These are phyloP conservation scores for Trichosporon asahii DNA, from an alignment of 1,284 basidiomycete genomes.

Conservation along the genomic window DNA sequence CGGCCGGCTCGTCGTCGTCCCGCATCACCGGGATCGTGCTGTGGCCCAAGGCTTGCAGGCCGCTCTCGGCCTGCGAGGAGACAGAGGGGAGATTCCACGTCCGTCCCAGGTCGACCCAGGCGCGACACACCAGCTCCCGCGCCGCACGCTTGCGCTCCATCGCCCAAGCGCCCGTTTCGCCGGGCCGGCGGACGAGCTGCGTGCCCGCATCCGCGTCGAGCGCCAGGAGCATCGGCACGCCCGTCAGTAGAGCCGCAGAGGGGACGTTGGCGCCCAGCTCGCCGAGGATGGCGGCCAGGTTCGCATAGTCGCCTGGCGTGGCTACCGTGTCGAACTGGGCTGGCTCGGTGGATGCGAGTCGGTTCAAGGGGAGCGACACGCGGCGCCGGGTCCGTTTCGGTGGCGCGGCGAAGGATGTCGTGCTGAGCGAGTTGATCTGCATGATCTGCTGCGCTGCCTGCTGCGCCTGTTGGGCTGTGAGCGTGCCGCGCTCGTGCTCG, in stretches of 20 bases:
- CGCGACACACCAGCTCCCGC: conserved; percentile 62
- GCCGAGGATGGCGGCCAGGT: conserved; percentile 67
- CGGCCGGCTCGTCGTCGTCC: conserved; percentile 30
- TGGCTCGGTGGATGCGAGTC: conserved; percentile 51
- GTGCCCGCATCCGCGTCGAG: conserved; percentile 61
- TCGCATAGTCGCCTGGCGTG: conserved; percentile 70
- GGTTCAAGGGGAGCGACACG: conserved; percentile 55
- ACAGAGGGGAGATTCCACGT: conserved; percentile 67
- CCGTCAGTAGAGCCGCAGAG: conserved; percentile 67
- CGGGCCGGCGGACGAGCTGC: conserved; percentile 50
- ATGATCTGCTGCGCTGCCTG: conserved; percentile 1
- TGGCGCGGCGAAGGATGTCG: background rate
- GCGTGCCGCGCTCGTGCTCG: background rate
- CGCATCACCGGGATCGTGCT: background rate
- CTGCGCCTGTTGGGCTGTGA: background rate
- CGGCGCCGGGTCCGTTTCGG: conserved; percentile 32
- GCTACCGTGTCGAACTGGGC: conserved; percentile 50
- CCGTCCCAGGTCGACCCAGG: conserved; percentile 67
- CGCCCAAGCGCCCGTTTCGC: conserved; percentile 38
- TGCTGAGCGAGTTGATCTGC: background rate
- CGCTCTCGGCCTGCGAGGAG: conserved; percentile 33
- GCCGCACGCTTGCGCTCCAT: conserved; percentile 58
- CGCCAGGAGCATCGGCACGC: conserved; percentile 79
- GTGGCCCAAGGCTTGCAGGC: background rate
- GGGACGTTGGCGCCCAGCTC: conserved; percentile 68